phyloP scores from a whole-genome alignment of 306 rosid genomes.

The Bauhinia variegata region DNA sequence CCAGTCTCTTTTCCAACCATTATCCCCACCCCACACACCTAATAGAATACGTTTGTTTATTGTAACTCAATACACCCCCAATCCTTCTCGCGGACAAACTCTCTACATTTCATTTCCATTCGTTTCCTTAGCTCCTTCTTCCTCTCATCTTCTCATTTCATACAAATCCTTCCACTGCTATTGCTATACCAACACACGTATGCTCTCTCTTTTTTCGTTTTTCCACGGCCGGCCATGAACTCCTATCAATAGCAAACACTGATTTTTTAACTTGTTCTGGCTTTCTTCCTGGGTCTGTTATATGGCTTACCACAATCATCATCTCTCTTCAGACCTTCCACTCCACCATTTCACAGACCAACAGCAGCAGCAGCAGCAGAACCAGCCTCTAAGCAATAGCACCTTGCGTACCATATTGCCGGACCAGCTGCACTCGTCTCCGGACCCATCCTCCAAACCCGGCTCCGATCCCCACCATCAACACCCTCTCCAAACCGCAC shows the following conservation, averaged over 20 bases:
- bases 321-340: constrained; percentile 70
- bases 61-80: constrained; percentile 11
- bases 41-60: too few relatives aligned
- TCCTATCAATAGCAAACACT: background rate
- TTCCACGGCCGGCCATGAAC: constrained; percentile 23
- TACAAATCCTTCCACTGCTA: constrained; percentile 34
- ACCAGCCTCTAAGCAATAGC: constrained; percentile 40
- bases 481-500: constrained; percentile 65
- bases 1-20: constrained; percentile 2
- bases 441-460: constrained; percentile 56
- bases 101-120: constrained; percentile 13
- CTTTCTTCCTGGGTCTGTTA: background rate
- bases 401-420: constrained; percentile 41
- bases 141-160: constrained; percentile 14
- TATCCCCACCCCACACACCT: constrained; percentile 5
- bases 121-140: background rate
- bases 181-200: constrained; percentile 27
- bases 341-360: constrained; percentile 73
- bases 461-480: constrained; percentile 53
- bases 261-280: background rate
- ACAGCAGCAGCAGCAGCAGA: constrained; percentile 33
- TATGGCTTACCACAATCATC: constrained; percentile 88
- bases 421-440: constrained; percentile 47
- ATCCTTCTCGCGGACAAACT: constrained; percentile 20
- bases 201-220: background rate